Evolutionary conservation across 352 stramenopile genomes (phyloP).

Genomic region (Globisporangium irregulare): DNA sequence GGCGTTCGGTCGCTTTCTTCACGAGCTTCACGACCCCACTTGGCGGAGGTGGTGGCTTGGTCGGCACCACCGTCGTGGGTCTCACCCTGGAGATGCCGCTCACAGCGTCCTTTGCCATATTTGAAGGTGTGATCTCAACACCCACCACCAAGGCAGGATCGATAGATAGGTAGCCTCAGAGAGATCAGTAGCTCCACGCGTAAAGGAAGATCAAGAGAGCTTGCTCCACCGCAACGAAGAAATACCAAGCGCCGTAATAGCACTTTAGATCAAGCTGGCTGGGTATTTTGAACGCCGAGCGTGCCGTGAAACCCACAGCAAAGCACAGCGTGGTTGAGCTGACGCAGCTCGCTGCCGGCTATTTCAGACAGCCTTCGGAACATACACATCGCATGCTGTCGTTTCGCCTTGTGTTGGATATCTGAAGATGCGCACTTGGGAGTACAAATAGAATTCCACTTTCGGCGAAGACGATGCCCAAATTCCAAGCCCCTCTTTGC

Average conservation of each 20-base stretch:
- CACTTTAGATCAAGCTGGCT: not conserved
- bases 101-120: constrained; percentile 15
- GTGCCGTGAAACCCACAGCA: not conserved
- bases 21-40: constrained; percentile 9
- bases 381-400: not conserved
- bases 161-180: not conserved
- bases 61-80: not conserved
- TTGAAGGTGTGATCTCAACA: not conserved
- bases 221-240: not conserved
- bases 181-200: not conserved
- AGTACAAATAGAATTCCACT: not conserved
- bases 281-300: no score
- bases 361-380: not conserved
- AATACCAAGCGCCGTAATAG: not conserved
- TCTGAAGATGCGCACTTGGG: not conserved
- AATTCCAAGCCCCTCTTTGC: not conserved
- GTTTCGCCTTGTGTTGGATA: not conserved
- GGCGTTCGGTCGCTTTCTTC: constrained; percentile 46
- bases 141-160: not conserved
- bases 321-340: not conserved
- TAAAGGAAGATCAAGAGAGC: not conserved
- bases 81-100: not conserved
- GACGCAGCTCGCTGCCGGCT: not conserved
- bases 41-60: not conserved
- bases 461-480: not conserved